Evolutionary conservation across 1,284 basidiomycete genomes (phyloP).

Genomic region (Leucoagaricus sp.): DNA sequence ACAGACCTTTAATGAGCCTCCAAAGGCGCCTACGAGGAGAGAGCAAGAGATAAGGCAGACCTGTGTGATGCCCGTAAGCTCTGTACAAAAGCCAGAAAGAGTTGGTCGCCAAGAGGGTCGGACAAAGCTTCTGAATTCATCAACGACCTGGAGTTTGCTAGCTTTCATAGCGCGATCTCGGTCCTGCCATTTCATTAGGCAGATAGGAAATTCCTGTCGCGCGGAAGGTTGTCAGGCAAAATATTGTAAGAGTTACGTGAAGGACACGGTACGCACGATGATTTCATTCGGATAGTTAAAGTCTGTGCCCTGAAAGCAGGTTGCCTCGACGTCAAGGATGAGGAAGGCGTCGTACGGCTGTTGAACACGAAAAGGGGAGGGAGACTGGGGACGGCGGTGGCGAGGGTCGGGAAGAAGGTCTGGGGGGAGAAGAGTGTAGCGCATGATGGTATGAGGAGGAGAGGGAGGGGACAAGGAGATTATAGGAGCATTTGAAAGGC

Average conservation of each 20-base stretch:
- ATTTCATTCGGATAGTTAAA: constrained; percentile 91
- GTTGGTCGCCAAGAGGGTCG: constrained; percentile 84
- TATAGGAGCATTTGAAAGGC: constrained; percentile 30
- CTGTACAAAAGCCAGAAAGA: constrained; percentile 82
- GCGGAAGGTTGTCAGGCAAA: constrained; percentile 4
- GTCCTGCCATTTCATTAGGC: constrained; percentile 83
- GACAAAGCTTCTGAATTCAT: constrained; percentile 88
- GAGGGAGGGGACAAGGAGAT: constrained; percentile 7
- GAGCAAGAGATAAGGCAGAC: constrained; percentile 43
- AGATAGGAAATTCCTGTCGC: constrained; percentile 83
- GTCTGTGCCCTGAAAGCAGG: constrained; percentile 68
- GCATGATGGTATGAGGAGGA: constrained; percentile 24
- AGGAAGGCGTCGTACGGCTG: constrained; percentile 74
- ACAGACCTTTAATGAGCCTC: not conserved
- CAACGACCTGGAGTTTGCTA: constrained; percentile 62
- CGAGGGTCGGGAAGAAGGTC: constrained; percentile 19
- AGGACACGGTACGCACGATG: constrained; percentile 58
- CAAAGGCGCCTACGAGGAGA: not conserved
- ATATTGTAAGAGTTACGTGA: constrained; percentile 11
- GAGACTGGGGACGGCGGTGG: constrained; percentile 7
- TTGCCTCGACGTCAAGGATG: constrained; percentile 89
- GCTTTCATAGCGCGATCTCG: constrained; percentile 52
- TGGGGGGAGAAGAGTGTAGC: constrained; percentile 24
- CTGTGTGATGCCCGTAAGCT: constrained; percentile 91
- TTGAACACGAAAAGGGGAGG: constrained; percentile 29